Base-by-base conservation (phyloP, 768 basidiomycete genomes). In the Pleurotus cornucopiae region DNA sequence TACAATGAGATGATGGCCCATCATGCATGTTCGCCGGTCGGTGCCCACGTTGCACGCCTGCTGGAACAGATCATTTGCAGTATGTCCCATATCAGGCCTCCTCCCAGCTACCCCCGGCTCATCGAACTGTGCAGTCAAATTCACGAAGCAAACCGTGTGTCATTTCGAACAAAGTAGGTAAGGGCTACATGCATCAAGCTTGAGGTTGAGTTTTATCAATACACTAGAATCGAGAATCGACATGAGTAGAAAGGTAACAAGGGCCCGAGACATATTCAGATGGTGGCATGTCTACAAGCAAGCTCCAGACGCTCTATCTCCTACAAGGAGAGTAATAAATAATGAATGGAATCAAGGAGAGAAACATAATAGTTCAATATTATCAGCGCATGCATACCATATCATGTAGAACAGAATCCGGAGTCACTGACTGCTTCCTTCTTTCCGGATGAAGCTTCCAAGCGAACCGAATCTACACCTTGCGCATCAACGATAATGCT, bases 351-450 rank as follows among this genome's bases (percentile, higher is more conserved):
- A 54, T 20, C 9, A 45, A n/a, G n/a, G 25, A 23, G 40, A 38
- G 18, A 26, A 14, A 38, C 20, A 30, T 21, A 12, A 18, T n/a
- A 30, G 20, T 57, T 54, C 52, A 48, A 21, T 44, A 44, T 44
- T 21, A 44, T 57, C 30, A 7, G 30, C 30, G 30, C 30, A 34
- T 34, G 30, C 30, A 59, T 56, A 44, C 25, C 39, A 45, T 16
- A n/a, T 69, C 60, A 69, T 43, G 65, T 62, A 16, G 78, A 79
- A 54, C 74, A 76, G 62, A 79, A 78, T 23, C 78, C 77, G 51
- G 77, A 79, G 64, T 79, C 78, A 43, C 70, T 80, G 61, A 79
- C 67, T 57, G 73, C 71, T 53, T 78, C 77, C 55, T 67, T 71
- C 63, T 77, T 78, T 58, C 63, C 69, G 59, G 72, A 74, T 49